Conservation (phyloP, 1,284 basidiomycete species). For the Phylloporus gajari region DNA sequence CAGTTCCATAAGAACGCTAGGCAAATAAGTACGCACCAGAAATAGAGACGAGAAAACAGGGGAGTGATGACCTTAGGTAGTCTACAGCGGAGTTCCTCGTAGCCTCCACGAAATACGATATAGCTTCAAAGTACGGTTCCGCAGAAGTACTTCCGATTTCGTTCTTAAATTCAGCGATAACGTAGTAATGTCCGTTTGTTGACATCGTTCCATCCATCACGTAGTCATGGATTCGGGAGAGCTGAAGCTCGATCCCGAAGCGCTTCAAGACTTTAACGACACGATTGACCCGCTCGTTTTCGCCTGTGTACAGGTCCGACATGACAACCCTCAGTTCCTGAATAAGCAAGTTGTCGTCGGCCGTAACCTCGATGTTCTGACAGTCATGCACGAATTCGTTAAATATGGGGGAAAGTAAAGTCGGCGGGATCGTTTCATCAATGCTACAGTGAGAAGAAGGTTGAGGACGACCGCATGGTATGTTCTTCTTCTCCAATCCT, state of each 20-base stretch:
- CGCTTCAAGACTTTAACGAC: background rate
- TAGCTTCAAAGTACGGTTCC: conserved; percentile 33
- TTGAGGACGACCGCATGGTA: too few species aligned
- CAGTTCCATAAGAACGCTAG: too few species aligned
- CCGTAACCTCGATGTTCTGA: background rate
- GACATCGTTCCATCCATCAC: background rate
- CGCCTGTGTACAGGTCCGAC: background rate
- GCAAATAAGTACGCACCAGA: conserved; percentile 4
- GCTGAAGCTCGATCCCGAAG: background rate
- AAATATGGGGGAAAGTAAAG: background rate
- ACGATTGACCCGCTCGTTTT: background rate
- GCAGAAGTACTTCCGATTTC: background rate
- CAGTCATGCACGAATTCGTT: background rate
- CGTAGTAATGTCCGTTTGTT: background rate
- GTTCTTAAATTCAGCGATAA: conserved; percentile 11
- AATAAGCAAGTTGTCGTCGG: background rate
- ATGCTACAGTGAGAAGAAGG: too few species aligned
- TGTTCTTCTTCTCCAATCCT: too few species aligned
- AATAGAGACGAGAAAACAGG: conserved; percentile 19
- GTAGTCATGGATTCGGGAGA: background rate
- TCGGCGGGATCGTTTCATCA: background rate
- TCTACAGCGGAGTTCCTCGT: background rate
- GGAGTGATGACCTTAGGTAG: background rate
- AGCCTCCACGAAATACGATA: conserved; percentile 24
- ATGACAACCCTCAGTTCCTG: background rate